Evolutionary conservation across 768 basidiomycete species (phyloP).

Genomic region (Glaciozyma antarctica): DNA sequence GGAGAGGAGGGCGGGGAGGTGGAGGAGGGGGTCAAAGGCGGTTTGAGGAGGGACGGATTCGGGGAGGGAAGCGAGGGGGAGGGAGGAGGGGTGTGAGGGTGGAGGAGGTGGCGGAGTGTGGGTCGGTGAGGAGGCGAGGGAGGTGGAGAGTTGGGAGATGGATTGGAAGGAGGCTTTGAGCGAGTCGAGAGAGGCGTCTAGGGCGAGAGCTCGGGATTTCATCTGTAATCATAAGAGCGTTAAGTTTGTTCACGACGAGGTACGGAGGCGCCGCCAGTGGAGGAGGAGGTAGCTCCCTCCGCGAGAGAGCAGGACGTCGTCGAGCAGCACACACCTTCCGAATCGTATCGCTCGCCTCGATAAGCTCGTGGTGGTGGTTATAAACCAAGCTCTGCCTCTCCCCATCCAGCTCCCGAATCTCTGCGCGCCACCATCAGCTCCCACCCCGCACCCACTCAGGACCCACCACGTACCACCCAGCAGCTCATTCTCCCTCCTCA

Average conservation of each 20-base stretch:
- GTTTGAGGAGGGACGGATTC: background rate
- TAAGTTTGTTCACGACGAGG: background rate
- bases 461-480: slow-evolving; percentile 49
- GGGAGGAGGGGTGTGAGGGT: slow-evolving; percentile 3
- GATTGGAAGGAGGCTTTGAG: slow-evolving; percentile 41
- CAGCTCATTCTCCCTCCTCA: slow-evolving; percentile 75
- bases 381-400: slow-evolving; percentile 87
- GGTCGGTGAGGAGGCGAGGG: slow-evolving; percentile 10
- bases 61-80: background rate
- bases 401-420: slow-evolving; percentile 76
- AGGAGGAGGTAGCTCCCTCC: too few species aligned
- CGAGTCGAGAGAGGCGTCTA: slow-evolving; percentile 73
- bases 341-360: slow-evolving; percentile 86
- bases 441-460: too few species aligned
- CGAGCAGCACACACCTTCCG: slow-evolving; percentile 51
- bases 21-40: slow-evolving; percentile 16
- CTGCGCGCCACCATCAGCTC: slow-evolving; percentile 41
- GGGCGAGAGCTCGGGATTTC: slow-evolving; percentile 74
- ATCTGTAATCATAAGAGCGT: slow-evolving; percentile 48
- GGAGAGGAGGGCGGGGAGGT: slow-evolving; percentile 22
- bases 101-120: background rate
- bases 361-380: slow-evolving; percentile 89
- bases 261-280: background rate
- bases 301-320: too few species aligned
- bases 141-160: slow-evolving; percentile 32